These are phyloP conservation scores for Herpomyces periplanetae DNA, from an alignment of 2,329 filamentous ascomycete genomes.

Conservation along the genomic window DNA sequence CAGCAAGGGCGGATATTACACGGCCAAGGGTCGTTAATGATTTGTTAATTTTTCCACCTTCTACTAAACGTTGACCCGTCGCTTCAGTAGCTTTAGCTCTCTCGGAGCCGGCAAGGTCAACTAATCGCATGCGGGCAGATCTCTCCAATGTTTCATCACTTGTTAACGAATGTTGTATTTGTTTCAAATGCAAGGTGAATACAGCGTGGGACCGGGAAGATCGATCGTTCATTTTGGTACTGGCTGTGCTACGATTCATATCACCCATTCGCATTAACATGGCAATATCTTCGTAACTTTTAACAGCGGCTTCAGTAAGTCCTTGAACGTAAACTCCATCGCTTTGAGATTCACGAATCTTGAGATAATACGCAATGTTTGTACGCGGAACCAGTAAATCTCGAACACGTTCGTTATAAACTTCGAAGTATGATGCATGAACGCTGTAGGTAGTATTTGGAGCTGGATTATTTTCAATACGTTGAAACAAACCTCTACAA, in stretches of 20 bases:
- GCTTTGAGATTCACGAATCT: conserved; percentile 74
- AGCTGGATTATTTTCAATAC: conserved; percentile 47
- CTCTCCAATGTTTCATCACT: conserved; percentile 94
- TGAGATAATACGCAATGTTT: conserved; percentile 56
- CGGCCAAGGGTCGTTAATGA: conserved; percentile 77
- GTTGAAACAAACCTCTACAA: conserved; percentile 75
- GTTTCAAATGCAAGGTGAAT: conserved; percentile 88
- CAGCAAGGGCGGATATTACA: conserved; percentile 63
- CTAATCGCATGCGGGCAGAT: conserved; percentile 61
- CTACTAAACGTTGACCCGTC: conserved; percentile 52
- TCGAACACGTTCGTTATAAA: conserved; percentile 95
- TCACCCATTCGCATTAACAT: conserved; percentile 71
- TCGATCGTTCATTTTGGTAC: conserved; percentile 98
- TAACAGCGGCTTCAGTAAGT: conserved; percentile 62
- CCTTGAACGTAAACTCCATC: conserved; percentile 94
- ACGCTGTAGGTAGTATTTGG: conserved; percentile 88
- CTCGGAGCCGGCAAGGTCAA: conserved; percentile 79
- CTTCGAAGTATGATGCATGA: conserved; percentile 89
- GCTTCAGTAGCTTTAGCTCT: conserved; percentile 81
- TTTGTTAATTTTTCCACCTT: conserved; percentile 97
- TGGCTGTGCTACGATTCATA: conserved; percentile 45
- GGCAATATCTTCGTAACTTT: conserved; percentile 50
- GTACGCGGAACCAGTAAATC: conserved; percentile 51
- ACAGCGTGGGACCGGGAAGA: conserved; percentile 84
- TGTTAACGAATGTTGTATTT: conserved; percentile 84